Conservation (phyloP, 1,284 basidiomycete species). For the Exobasidium cylindrosporum region DNA sequence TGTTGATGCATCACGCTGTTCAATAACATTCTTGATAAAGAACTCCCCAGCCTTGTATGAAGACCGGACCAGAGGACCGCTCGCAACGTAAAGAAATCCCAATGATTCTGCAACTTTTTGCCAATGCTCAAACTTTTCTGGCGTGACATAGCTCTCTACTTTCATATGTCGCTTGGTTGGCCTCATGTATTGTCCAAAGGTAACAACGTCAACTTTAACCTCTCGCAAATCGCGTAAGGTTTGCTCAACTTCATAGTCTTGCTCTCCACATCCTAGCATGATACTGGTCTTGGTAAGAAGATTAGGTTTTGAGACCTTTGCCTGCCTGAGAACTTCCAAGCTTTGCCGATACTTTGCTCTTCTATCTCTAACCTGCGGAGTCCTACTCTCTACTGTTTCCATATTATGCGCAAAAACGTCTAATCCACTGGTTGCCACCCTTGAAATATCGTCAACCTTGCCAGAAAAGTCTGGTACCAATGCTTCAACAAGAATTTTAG, state of each 20-base stretch:
- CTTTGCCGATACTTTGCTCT: conserved; percentile 89
- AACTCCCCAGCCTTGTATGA: conserved; percentile 78
- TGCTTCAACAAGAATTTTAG: conserved; percentile 92
- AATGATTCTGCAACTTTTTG: conserved; percentile 82
- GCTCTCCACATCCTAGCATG: conserved; percentile 97
- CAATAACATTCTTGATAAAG: conserved; percentile 52
- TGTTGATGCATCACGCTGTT: conserved; percentile 23
- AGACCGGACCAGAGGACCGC: conserved; percentile 89
- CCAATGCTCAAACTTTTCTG: conserved; percentile 89
- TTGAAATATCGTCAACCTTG: conserved; percentile 69
- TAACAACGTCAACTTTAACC: conserved; percentile 90
- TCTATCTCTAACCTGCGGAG: conserved; percentile 90
- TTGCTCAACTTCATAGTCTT: conserved; percentile 75
- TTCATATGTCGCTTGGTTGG: conserved; percentile 99
- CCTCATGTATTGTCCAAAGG: conserved; percentile 99
- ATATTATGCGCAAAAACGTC: conserved; percentile 99
- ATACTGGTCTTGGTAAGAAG: conserved; percentile 96
- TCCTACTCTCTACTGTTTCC: conserved; percentile 89
- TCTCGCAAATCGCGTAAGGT: conserved; percentile 83
- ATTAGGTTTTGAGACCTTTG: conserved; percentile 64
- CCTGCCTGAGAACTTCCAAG: conserved; percentile 74
- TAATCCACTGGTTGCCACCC: conserved; percentile 83
- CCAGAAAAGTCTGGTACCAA: conserved; percentile 93
- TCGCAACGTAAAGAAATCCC: conserved; percentile 96
- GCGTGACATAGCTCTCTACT: conserved; percentile 91